phyloP scores from a whole-genome alignment of 1,139 yeast genomes.

The Magnusiomyces suaveolens region DNA sequence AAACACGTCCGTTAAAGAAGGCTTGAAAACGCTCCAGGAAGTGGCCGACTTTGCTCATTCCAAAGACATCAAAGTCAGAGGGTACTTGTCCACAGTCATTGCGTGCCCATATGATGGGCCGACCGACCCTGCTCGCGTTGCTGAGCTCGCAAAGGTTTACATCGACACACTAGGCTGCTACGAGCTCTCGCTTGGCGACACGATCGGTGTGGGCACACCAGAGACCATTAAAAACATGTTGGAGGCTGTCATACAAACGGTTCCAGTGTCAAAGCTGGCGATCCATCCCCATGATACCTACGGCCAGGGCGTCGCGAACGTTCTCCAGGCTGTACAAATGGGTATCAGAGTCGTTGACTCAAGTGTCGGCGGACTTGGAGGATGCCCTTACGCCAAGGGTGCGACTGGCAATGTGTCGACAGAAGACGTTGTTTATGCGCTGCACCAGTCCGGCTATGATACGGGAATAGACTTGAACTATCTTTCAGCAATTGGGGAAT shows the following conservation, averaged over 20 bases:
- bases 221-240: constrained; percentile 25
- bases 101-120: constrained; percentile 34
- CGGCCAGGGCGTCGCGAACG: constrained; percentile 34
- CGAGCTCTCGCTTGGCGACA: constrained; percentile 33
- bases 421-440: constrained; percentile 32
- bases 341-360: constrained; percentile 30
- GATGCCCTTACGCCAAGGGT: constrained; percentile 35
- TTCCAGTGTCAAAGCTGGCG: constrained; percentile 27
- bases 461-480: constrained; percentile 29
- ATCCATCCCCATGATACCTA: constrained; percentile 35
- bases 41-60: constrained; percentile 25
- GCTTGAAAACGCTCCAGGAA: constrained; percentile 23
- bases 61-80: constrained; percentile 26
- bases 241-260: constrained; percentile 21
- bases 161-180: constrained; percentile 30
- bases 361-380: constrained; percentile 32
- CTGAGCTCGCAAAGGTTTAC: constrained; percentile 24
- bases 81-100: constrained; percentile 31
- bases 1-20: constrained; percentile 28
- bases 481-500: constrained; percentile 27
- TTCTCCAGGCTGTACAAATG: constrained; percentile 28
- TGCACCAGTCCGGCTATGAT: constrained; percentile 30
- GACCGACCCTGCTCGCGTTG: constrained; percentile 28
- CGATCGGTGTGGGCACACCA: constrained; percentile 33
- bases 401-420: constrained; percentile 34